Conservation (phyloP, 2,329 filamentous ascomycete species). For the Elsinoe batatas region DNA sequence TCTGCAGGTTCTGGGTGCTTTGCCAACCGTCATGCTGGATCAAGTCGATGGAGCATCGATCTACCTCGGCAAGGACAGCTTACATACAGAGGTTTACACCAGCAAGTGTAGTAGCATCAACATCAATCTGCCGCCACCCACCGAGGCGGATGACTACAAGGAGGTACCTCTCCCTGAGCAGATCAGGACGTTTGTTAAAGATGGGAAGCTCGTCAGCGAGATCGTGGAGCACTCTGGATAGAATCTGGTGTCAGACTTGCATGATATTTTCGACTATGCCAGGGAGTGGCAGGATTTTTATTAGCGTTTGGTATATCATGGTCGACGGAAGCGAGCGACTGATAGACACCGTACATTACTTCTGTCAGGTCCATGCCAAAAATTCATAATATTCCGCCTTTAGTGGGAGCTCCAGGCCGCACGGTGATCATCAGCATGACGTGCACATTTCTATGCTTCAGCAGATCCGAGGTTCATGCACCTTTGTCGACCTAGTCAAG, state of each 20-base stretch:
- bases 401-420: too few species aligned
- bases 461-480: too few species aligned
- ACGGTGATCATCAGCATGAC: too few species aligned
- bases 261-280: not conserved
- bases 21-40: slow-evolving; percentile 84
- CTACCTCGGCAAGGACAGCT: slow-evolving; percentile 74
- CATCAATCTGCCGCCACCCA: slow-evolving; percentile 65
- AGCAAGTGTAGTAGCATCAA: slow-evolving; percentile 85
- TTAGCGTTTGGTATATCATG: slow-evolving; percentile 6
- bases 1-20: slow-evolving; percentile 65
- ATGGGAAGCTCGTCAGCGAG: slow-evolving; percentile 75
- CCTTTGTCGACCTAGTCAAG: too few species aligned
- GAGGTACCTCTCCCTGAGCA: slow-evolving; percentile 85
- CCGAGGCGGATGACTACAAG: slow-evolving; percentile 67
- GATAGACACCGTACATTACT: not conserved
- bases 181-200: slow-evolving; percentile 68
- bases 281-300: not conserved
- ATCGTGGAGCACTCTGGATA: slow-evolving; percentile 91
- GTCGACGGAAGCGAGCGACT: not conserved
- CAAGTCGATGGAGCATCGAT: slow-evolving; percentile 84
- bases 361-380: too few species aligned
- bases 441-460: too few species aligned
- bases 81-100: slow-evolving; percentile 71
- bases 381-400: too few species aligned
- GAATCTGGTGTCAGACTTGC: not conserved